These are phyloP conservation scores for Phytophthora capsici DNA, from an alignment of 352 stramenopile genomes.

Conservation along the genomic window DNA sequence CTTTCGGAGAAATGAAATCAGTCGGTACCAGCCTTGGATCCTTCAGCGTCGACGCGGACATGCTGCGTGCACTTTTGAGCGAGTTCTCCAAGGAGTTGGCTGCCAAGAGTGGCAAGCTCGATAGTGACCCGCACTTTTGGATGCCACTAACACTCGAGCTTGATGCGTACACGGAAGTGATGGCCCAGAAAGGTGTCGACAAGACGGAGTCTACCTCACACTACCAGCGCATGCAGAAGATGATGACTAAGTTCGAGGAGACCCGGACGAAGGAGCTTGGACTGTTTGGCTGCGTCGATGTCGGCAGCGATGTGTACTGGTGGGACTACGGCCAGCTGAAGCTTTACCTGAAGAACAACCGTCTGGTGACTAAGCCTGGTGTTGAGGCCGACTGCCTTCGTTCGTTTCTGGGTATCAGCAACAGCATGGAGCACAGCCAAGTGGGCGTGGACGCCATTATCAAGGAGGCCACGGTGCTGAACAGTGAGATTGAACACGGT, in stretches of 20 bases:
- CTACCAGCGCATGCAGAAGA: constrained; percentile 93
- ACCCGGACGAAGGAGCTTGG: constrained; percentile 71
- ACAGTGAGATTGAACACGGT: constrained; percentile 76
- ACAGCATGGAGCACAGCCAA: constrained; percentile 80
- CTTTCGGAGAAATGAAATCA: constrained; percentile 94
- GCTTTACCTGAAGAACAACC: constrained; percentile 98
- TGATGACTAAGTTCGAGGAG: constrained; percentile 89
- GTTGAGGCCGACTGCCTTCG: constrained; percentile 85
- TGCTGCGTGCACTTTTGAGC: constrained; percentile 91
- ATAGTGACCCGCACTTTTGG: constrained; percentile 99
- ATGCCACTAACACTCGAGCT: constrained; percentile 97
- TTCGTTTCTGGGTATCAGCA: constrained; percentile 80
- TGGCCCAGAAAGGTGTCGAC: constrained; percentile 94
- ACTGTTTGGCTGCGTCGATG: constrained; percentile 97
- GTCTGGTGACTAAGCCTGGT: constrained; percentile 90
- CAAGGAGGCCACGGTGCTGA: constrained; percentile 77
- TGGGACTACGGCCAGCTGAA: constrained; percentile 99
- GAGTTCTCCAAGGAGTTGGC: constrained; percentile 94
- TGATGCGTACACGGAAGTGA: constrained; percentile 93
- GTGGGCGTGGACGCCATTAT: constrained; percentile 64
- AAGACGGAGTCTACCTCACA: constrained; percentile 75
- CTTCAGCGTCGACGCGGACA: constrained; percentile 95
- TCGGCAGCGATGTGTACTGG: constrained; percentile 97
- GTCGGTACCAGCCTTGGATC: constrained; percentile 96
- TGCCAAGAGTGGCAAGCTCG: constrained; percentile 93